Conservation (phyloP, 2,329 filamentous ascomycete species). For the Cladosporium austrohemisphaericum region DNA sequence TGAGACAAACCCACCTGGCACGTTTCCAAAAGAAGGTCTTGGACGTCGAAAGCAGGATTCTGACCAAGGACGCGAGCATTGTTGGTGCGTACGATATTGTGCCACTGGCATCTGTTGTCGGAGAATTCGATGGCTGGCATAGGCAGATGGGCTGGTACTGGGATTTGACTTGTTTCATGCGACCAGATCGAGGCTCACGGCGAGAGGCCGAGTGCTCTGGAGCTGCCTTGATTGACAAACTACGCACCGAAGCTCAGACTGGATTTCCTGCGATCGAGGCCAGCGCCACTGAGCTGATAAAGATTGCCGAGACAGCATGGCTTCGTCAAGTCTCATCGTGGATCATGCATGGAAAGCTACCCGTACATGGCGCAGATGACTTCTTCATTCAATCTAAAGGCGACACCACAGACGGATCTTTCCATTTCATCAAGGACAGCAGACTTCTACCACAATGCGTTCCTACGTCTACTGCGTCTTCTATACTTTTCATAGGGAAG, state of each 20-base stretch:
- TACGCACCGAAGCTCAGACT: slow-evolving; percentile 74
- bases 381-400: slow-evolving; percentile 65
- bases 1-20: slow-evolving; percentile 70
- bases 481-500: slow-evolving; percentile 85
- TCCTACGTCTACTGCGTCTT: slow-evolving; percentile 66
- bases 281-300: slow-evolving; percentile 68
- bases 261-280: slow-evolving; percentile 84
- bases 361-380: slow-evolving; percentile 72
- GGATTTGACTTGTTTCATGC: slow-evolving; percentile 67
- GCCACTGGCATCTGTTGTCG: slow-evolving; percentile 77
- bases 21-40: slow-evolving; percentile 80
- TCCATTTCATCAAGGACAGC: slow-evolving; percentile 54
- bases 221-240: slow-evolving; percentile 69
- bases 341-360: slow-evolving; percentile 83
- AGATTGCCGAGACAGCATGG: slow-evolving; percentile 82
- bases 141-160: slow-evolving; percentile 82
- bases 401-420: slow-evolving; percentile 26
- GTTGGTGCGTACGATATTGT: slow-evolving; percentile 94
- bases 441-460: slow-evolving; percentile 76
- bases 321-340: slow-evolving; percentile 84
- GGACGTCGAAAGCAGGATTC: slow-evolving; percentile 74
- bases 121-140: slow-evolving; percentile 83
- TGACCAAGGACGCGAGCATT: slow-evolving; percentile 69
- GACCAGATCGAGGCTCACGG: slow-evolving; percentile 31
- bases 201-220: slow-evolving; percentile 25